A percentile compares a stretch with the other conserved stretches of the same genome.
Evolutionary conservation across 331 rosid genomes (phyloP).

Genomic region (Cydonia oblonga): DNA sequence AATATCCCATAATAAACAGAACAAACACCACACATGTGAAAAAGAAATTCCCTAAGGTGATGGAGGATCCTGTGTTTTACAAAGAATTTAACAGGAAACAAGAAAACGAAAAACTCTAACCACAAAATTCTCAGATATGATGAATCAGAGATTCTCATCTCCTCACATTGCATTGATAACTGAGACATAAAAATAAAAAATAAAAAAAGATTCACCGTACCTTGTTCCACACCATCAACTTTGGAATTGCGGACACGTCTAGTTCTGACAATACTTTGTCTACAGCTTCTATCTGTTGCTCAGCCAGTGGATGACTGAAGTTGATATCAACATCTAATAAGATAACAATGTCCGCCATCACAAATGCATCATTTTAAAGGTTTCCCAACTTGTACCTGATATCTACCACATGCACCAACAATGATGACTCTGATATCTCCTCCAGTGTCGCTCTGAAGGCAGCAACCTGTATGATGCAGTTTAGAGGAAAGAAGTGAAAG

Average conservation of each 20-base stretch:
- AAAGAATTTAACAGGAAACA: too few species aligned
- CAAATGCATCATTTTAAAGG: not conserved
- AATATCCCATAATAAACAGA: too few species aligned
- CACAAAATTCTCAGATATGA: not conserved
- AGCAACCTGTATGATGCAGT: constrained; percentile 59
- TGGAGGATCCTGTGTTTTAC: too few species aligned
- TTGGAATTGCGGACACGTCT: constrained; percentile 66
- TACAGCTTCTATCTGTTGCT: constrained; percentile 92
- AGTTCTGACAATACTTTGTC: constrained; percentile 74
- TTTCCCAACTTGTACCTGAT: constrained; percentile 51
- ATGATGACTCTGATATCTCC: constrained; percentile 87
- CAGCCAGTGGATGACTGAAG: constrained; percentile 85
- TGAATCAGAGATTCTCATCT: not conserved
- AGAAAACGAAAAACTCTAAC: not conserved
- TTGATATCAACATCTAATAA: constrained; percentile 27
- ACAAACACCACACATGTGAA: too few species aligned
- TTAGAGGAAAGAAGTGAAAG: not conserved
- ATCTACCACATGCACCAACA: constrained; percentile 84
- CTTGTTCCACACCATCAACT: constrained; percentile 95
- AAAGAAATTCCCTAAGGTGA: too few species aligned
- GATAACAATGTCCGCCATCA: constrained; percentile 2
- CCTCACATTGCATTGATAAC: not conserved
- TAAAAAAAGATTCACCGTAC: constrained; percentile 14
- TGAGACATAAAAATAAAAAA: not conserved
- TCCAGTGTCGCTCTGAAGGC: constrained; percentile 97